These are phyloP conservation scores for Penicillium brasilianum DNA, from an alignment of 2,329 filamentous ascomycete species.

Conservation along the genomic window DNA sequence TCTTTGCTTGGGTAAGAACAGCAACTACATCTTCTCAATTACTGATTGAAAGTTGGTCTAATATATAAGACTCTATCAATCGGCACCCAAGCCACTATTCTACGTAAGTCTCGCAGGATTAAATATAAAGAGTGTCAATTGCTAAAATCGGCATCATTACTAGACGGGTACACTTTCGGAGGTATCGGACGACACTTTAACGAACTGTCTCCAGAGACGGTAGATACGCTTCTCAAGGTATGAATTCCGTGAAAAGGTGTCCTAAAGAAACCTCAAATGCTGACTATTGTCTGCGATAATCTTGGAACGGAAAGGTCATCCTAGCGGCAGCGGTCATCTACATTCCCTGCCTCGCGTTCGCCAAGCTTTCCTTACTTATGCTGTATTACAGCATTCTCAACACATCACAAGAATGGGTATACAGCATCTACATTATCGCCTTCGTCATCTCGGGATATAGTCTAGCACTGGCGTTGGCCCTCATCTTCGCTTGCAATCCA, in stretches of 20 bases:
- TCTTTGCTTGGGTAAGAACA: constrained; percentile 2
- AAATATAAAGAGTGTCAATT: not conserved
- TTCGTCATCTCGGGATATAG: constrained; percentile 15
- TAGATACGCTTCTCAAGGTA: not conserved
- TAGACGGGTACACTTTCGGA: not conserved
- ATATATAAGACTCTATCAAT: constrained; percentile 2
- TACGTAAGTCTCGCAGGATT: not conserved
- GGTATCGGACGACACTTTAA: not conserved
- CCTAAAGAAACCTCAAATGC: not conserved
- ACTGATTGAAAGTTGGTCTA: not conserved
- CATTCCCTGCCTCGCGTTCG: constrained; percentile 26
- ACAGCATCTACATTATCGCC: constrained; percentile 10
- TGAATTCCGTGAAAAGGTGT: not conserved
- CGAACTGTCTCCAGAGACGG: not conserved
- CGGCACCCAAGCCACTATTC: not conserved
- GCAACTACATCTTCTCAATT: not conserved
- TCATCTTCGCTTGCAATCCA: constrained; percentile 32
- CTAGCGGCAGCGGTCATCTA: constrained; percentile 25
- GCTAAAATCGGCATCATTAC: not conserved
- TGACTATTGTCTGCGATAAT: not conserved
- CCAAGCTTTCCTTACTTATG: constrained; percentile 28
- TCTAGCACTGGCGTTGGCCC: constrained; percentile 12
- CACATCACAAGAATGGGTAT: constrained; percentile 9
- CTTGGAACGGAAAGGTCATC: constrained; percentile 14
- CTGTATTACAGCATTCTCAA: constrained; percentile 27